These are phyloP conservation scores for Oxalis stricta DNA, from an alignment of 441 rosid genomes.

Conservation along the genomic window DNA sequence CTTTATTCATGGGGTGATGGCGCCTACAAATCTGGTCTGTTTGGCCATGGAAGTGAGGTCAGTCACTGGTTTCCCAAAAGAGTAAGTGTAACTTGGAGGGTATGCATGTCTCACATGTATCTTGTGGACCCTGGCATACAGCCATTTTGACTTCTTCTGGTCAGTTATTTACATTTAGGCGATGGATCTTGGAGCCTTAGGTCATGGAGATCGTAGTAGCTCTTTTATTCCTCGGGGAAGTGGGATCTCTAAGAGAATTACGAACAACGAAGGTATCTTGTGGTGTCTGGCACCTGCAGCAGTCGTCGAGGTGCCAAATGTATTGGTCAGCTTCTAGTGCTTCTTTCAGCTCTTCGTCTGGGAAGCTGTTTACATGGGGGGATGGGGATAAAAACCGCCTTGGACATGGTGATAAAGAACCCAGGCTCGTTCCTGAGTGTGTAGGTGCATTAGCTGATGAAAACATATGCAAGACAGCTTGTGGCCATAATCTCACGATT, in stretches of 20 bases:
- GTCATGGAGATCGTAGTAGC: conserved; percentile 62
- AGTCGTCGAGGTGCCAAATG: conserved; percentile 46
- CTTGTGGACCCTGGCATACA: conserved; percentile 96
- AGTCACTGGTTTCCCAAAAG: conserved; percentile 80
- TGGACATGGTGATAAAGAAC: conserved; percentile 59
- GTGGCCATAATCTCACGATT: conserved; percentile 67
- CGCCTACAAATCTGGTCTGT: conserved; percentile 43
- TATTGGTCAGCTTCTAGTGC: conserved; percentile 31
- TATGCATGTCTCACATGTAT: conserved; percentile 38
- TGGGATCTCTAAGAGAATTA: conserved; percentile 46
- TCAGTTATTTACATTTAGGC: conserved; percentile 76
- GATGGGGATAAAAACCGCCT: conserved; percentile 74
- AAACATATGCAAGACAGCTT: conserved; percentile 46
- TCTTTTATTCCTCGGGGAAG: conserved; percentile 53
- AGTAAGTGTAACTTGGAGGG: conserved; percentile 51
- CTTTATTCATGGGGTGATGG: conserved; percentile 94
- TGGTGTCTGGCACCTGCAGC: conserved; percentile 98
- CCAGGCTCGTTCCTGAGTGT: conserved; percentile 55
- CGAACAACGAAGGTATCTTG: conserved; percentile 55
- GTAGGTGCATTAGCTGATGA: conserved; percentile 34
- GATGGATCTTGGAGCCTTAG: conserved; percentile 90
- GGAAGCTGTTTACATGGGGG: conserved; percentile 83
- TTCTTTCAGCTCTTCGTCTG: conserved; percentile 20
- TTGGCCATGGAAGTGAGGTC: conserved; percentile 79
- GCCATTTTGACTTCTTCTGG: conserved; percentile 68